These are phyloP conservation scores for Prunus salicina DNA, from an alignment of 306 rosid species.

Conservation along the genomic window DNA sequence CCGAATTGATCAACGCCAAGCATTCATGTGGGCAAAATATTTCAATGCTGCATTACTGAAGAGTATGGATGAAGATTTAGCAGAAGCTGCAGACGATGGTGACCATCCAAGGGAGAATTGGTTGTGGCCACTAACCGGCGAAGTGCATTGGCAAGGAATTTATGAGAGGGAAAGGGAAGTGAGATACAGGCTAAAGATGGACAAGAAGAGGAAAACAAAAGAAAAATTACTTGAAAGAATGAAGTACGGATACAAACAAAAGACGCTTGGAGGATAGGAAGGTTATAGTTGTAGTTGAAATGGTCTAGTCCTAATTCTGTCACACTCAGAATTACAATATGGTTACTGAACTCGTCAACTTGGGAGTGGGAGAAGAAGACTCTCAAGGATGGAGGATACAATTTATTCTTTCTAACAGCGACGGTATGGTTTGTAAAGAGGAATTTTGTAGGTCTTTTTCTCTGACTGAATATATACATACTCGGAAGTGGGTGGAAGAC, in stretches of 20 bases:
- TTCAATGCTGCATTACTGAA: constrained; percentile 63
- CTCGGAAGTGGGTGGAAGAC: constrained; percentile 28
- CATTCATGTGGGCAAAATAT: constrained; percentile 82
- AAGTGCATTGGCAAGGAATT: constrained; percentile 93
- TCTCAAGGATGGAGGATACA: constrained; percentile 29
- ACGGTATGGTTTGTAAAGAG: constrained; percentile 8
- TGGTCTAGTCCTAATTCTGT: constrained; percentile 11
- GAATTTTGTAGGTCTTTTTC: constrained; percentile 19
- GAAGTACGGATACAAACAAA: constrained; percentile 82
- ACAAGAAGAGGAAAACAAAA: constrained; percentile 81
- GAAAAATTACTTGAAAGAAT: constrained; percentile 69
- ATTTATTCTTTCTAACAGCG: constrained; percentile 37
- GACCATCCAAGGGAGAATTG: constrained; percentile 62
- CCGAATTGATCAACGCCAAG: constrained; percentile 63
- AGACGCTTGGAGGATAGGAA: constrained; percentile 72
- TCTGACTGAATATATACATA: constrained; percentile 41
- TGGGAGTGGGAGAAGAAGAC: constrained; percentile 15
- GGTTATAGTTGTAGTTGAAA: constrained; percentile 14
- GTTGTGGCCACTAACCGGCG: constrained; percentile 95
- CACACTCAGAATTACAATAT: constrained; percentile 6
- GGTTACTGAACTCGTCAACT: constrained; percentile 24
- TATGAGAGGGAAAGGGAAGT: constrained; percentile 94
- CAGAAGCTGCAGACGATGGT: constrained; percentile 91
- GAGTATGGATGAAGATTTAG: constrained; percentile 94
- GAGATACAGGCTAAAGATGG: constrained; percentile 90